Evolutionary conservation across 2,329 filamentous ascomycete species (phyloP).

Genomic region (Aspergillus costaricaensis): DNA sequence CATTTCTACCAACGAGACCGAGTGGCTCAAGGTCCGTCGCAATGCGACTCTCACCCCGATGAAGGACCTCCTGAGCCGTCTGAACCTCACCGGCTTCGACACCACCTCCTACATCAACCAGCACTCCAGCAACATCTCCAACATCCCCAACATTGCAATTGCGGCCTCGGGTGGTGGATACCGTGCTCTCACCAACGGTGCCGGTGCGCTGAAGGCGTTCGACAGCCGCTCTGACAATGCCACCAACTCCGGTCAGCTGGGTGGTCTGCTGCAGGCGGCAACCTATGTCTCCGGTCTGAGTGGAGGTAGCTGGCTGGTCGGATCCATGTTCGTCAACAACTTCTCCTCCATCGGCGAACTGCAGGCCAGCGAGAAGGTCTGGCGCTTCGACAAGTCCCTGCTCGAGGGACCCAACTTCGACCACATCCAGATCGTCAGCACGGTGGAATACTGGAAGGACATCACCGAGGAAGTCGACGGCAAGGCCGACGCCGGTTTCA

Average conservation of each 20-base stretch:
- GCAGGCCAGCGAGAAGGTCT: conserved; percentile 45
- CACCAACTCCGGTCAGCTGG: conserved; percentile 67
- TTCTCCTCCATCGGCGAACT: conserved; percentile 63
- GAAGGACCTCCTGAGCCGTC: conserved; percentile 67
- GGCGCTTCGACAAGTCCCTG: conserved; percentile 65
- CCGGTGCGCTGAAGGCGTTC: conserved; percentile 75
- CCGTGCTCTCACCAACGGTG: conserved; percentile 81
- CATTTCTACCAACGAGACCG: conserved; percentile 69
- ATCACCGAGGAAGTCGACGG: conserved; percentile 59
- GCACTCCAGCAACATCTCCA: conserved; percentile 55
- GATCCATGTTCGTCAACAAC: conserved; percentile 77
- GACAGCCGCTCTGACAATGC: conserved; percentile 69
- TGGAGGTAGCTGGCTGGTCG: conserved; percentile 81
- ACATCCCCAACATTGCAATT: conserved; percentile 70
- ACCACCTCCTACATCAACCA: conserved; percentile 67
- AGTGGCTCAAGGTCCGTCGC: conserved; percentile 73
- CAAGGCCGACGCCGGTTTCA: conserved; percentile 66
- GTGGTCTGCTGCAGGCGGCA: conserved; percentile 75
- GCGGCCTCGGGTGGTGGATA: conserved; percentile 84
- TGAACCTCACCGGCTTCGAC: conserved; percentile 72
- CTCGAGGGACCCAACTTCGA: conserved; percentile 56
- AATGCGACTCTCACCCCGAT: conserved; percentile 75
- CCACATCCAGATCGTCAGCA: conserved; percentile 47
- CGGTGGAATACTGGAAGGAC: conserved; percentile 63
- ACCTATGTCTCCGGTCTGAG: conserved; percentile 82